Base-by-base conservation (phyloP, 352 stramenopile genomes). In the Phytophthora hibernalis region DNA sequence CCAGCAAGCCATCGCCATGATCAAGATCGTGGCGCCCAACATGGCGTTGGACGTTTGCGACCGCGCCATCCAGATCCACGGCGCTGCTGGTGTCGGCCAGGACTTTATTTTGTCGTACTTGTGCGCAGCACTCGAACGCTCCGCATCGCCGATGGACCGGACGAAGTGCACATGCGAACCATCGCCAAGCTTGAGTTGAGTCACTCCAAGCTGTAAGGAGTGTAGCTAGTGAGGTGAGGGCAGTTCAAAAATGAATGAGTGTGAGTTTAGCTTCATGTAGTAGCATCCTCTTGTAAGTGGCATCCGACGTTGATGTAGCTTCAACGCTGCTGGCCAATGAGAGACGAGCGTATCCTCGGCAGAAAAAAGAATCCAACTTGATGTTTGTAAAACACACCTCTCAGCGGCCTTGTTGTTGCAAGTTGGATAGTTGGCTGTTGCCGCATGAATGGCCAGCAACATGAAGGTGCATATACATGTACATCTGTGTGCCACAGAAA, bases 161-260 rank as follows among this genome's bases (percentile, higher is more conserved):
- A 99, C 75, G 94, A 97, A 62, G 97, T 99, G 47, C 97, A 99
- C 84, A 95, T 97, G 74, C 83, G 91, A 62, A 98, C 92, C 33
- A 90, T 99, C 57, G 96, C 95, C 31, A 92, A 96, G 72, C 79
- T 98, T 44, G 96, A 99, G 74, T 79, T 97, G 54, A 89, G 78
- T 51, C 72, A 74, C 53, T 83, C 76, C 5, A 81, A 80, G 60
- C 21, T 85, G 54, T 87, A 80, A 50, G 54, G 7, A 42, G 22
- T 9, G 28, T 8, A 33, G 28, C 8, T 16, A 28, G 30, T 13
- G 31, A 54, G 15, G 44, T 51, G 51, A 56, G 33, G 16, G 22
- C 7, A 38, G 38, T 31, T 66, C n/a, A 47, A 60, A 63, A 58
- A 49, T 68, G 65, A 55, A 43, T 68, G 51, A 11, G 28, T 11